Evolutionary conservation across 805 yeast genomes (phyloP).

Genomic region (Kazachstania psychrophila): DNA sequence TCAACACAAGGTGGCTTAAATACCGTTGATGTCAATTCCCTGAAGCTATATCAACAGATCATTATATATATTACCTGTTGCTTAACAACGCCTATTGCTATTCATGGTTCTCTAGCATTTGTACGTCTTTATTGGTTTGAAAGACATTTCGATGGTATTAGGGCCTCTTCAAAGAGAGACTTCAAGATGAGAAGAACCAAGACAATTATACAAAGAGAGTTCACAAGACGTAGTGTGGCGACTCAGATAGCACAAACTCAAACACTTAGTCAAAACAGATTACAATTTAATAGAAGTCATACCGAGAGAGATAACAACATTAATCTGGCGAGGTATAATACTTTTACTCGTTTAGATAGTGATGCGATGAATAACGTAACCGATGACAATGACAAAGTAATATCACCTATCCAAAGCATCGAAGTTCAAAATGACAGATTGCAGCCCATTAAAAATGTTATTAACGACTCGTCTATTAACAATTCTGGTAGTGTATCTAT

Average conservation of each 20-base stretch:
- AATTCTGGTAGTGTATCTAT: too few species aligned
- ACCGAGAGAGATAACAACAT: too few species aligned
- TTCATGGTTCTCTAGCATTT: slow-evolving; percentile 70
- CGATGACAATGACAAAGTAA: too few species aligned
- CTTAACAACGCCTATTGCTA: slow-evolving; percentile 78
- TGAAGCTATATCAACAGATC: slow-evolving; percentile 73
- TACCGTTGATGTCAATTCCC: slow-evolving; percentile 56
- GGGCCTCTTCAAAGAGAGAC: slow-evolving; percentile 64
- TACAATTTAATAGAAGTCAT: too few species aligned
- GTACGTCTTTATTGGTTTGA: slow-evolving; percentile 85
- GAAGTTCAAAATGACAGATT: too few species aligned
- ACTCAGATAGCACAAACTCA: slow-evolving; percentile 4
- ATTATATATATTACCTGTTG: slow-evolving; percentile 52
- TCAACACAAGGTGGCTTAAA: slow-evolving; percentile 89
- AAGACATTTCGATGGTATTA: slow-evolving; percentile 74
- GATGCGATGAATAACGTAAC: too few species aligned
- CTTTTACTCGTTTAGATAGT: too few species aligned
- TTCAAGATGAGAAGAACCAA: slow-evolving; percentile 70
- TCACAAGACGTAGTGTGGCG: slow-evolving; percentile 19
- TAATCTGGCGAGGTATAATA: too few species aligned
- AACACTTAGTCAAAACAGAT: too few species aligned
- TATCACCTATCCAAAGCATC: too few species aligned
- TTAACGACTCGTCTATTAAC: too few species aligned
- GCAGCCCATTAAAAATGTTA: too few species aligned
- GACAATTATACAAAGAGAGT: slow-evolving; percentile 28